Conservation (phyloP, 441 rosid species). For the Populus hybrid region DNA sequence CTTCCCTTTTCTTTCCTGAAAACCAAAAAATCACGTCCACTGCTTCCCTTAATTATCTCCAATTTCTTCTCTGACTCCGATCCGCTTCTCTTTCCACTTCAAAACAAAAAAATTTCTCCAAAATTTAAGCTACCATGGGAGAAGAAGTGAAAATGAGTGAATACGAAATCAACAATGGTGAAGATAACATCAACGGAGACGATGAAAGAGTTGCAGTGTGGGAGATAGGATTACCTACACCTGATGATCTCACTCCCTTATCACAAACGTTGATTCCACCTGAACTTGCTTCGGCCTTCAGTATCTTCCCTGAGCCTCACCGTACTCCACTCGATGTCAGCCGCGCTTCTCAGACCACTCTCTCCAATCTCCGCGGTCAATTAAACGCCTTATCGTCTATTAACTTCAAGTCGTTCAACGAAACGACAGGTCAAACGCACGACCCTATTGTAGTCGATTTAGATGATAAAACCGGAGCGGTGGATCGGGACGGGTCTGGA, state of each 20-base stretch:
- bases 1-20: conserved; percentile 19
- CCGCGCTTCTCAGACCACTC: conserved; percentile 62
- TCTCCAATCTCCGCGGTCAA: conserved; percentile 47
- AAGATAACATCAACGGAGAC: conserved; percentile 30
- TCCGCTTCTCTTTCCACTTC: conserved; percentile 3
- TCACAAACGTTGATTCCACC: conserved; percentile 63
- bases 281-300: conserved; percentile 86
- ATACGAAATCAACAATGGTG: conserved; percentile 28
- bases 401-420: conserved; percentile 38
- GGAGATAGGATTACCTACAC: conserved; percentile 83
- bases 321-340: conserved; percentile 59
- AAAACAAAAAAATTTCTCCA: neutral
- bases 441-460: conserved; percentile 34
- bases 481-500: conserved; percentile 47
- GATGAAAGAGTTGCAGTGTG: conserved; percentile 69
- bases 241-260: conserved; percentile 74
- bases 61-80: conserved; percentile 19
- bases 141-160: conserved; percentile 76
- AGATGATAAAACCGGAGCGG: conserved; percentile 12
- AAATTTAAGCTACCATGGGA: conserved; percentile 38
- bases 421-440: conserved; percentile 13
- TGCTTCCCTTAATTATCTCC: conserved; percentile 21
- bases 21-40: conserved; percentile 19
- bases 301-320: conserved; percentile 63
- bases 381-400: conserved; percentile 39